Evolutionary conservation across 768 basidiomycete genomes (phyloP), one percentile per base, ranked within the genome.

Genomic region (Amanita muscaria): DNA sequence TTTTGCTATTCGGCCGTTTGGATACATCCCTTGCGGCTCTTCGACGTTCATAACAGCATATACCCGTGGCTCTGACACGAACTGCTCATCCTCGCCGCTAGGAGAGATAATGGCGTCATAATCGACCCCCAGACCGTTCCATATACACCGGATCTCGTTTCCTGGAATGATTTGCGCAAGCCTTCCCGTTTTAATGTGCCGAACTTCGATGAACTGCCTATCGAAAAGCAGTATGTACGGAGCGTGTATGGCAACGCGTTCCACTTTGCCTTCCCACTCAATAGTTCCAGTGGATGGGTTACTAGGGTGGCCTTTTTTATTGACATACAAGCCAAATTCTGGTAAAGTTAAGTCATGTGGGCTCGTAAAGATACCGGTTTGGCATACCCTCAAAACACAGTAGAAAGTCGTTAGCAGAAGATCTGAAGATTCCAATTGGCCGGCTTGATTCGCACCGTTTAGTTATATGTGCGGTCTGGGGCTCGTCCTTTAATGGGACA

Each of bases 311-410:
- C 94, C 94, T 50, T 94, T 91, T 40, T 90, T 85, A 63, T 94
- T 83, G 36, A 97, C 91, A 56, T 91, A 97, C 33, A 97, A 70
- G 9, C 93, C 94, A 51, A 97, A 96, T 63, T 93, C 89, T 90
- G 53, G 30, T 36, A 44, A 12, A n/a, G n/a, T 32, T 48, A 11
- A 44, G 22, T 48, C 40, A 46, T 40, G 36, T 25, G 33, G 29
- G 5, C 29, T 12, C 9, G 12, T 3, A 14, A 39, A 12, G 42
- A 23, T 4, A 35, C 3, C n/a, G 34, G 23, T 34, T 29, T n/a
- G n/a, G n/a, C 78, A 50, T 53, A 89, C 92, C 88, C 59, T 93
- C 84, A 55, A 96, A 98, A 59, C 88, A 91, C 15, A 99, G 72
- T 19, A 99, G 62, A 66, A 99, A 99, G 59, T 94, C 91, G 45